Base-by-base conservation (phyloP, 306 rosid genomes). In the Sicyos baderoa region DNA sequence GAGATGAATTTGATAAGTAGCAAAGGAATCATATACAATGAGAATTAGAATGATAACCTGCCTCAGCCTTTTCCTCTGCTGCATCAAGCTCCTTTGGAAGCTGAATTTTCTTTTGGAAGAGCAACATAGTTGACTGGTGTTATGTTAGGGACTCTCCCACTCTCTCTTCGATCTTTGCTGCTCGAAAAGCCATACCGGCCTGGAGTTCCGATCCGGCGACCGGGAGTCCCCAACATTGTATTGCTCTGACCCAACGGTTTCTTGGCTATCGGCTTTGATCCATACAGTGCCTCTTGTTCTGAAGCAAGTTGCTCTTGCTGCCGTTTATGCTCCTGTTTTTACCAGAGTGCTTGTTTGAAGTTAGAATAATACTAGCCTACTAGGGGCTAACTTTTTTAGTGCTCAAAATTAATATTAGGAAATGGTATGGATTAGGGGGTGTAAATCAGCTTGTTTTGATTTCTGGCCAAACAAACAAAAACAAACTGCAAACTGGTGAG, bases 121-220 rank as follows among this genome's bases (percentile, higher is more conserved):
- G 98, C 86, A 73, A 89, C 98, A 72, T 89, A 89, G 83, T 89
- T 92, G 35, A 73, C 86, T 51, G 95, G 93, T 54, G 77, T 84
- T 58, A 80, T 32, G 77, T 60, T 79, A 70, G 76, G 85, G 55
- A 55, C 72, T 80, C 91, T 76, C 42, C 83, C 85, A 72, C 90
- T 83, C 72, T 89, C 98, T 74, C 84, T 80, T 18, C 79, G 87
- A 4, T 92, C 93, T 79, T 84, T 89, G 22, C 77, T 71, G 0
- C 81, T 76, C 1, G 85, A 85, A 70, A 70, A 55, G 66, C 89
- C 90, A 45, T 79, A 73, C 21, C 83, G 89, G 56, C 87, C 77
- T 3, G 88, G 80, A 49, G 88, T 79, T 49, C 56, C 77, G 35
- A 74, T 10, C 22, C 95, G 86, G 5, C 87, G 96, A 64, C 86